Percentiles rank a stretch among this genome's conserved stretches.
Evolutionary conservation across 805 yeast species (phyloP).

Genomic region (Myxozyma melibiosi): DNA sequence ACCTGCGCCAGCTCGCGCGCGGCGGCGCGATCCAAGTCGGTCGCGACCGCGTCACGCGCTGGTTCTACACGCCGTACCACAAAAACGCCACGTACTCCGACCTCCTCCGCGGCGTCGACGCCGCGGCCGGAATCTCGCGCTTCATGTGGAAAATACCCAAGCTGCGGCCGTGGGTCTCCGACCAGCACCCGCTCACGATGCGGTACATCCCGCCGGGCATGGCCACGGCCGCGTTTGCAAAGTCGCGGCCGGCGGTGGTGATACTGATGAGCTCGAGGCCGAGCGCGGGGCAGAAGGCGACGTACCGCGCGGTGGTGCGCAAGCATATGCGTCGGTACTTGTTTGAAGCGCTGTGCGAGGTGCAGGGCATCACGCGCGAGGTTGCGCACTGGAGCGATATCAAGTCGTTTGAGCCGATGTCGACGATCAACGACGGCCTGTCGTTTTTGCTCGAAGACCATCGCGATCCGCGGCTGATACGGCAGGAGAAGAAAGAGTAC

Average conservation of each 20-base stretch:
- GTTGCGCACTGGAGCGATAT: slow-evolving; percentile 22
- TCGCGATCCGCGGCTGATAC: not conserved
- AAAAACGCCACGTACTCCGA: slow-evolving; percentile 10
- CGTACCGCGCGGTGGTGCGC: slow-evolving; percentile 9
- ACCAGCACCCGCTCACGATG: not conserved
- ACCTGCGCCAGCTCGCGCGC: slow-evolving; percentile 4
- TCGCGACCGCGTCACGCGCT: not conserved
- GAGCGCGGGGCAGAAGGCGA: slow-evolving; percentile 3
- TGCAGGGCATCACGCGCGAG: slow-evolving; percentile 26
- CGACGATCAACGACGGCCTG: slow-evolving; percentile 1
- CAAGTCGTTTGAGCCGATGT: slow-evolving; percentile 18
- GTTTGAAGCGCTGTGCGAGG: slow-evolving; percentile 17
- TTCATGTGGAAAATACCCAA: not conserved
- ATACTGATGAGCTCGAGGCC: not conserved
- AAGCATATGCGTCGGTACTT: slow-evolving; percentile 13
- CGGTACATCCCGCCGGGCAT: slow-evolving; percentile 22
- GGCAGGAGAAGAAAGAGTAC: not conserved
- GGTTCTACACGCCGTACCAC: slow-evolving; percentile 7
- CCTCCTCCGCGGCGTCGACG: slow-evolving; percentile 13
- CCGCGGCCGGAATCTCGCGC: not conserved
- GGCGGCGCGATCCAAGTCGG: slow-evolving; percentile 14
- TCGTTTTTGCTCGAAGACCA: slow-evolving; percentile 22
- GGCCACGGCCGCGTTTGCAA: slow-evolving; percentile 2
- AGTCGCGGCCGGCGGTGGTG: slow-evolving; percentile 25
- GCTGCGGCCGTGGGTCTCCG: not conserved